Evolutionary conservation across 139 green algal genomes (phyloP).

Genomic region (Chlamydomonas incerta): DNA sequence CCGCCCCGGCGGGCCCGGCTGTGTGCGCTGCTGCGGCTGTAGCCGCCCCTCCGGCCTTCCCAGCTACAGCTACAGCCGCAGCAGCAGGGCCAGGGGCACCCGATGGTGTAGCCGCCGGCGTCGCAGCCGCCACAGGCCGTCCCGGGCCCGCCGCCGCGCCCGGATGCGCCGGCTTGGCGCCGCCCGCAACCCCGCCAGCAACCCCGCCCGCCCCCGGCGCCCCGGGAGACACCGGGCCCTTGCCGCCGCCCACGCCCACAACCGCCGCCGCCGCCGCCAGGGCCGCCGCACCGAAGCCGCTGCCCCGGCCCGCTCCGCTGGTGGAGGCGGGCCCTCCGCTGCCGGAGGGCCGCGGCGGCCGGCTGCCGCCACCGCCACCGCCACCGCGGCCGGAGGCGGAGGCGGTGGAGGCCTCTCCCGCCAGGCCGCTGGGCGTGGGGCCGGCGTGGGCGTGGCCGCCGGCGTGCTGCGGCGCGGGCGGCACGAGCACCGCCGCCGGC

Average conservation of each 20-base stretch:
- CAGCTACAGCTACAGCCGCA: too few relatives aligned
- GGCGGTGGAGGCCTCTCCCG: background rate
- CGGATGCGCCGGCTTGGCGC: too few relatives aligned
- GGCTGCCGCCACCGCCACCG: too few relatives aligned
- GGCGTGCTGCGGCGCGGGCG: background rate
- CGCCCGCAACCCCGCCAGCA: too few relatives aligned
- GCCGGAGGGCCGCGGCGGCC: slow-evolving; percentile 19
- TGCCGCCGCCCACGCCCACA: background rate
- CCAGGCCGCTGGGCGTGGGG: background rate
- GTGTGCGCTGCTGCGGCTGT: too few relatives aligned
- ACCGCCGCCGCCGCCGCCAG: background rate
- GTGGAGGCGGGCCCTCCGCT: background rate
- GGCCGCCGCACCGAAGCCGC: background rate
- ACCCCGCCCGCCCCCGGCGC: too few relatives aligned
- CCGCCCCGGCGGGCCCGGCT: too few relatives aligned
- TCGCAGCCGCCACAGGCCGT: background rate
- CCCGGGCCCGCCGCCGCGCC: too few relatives aligned
- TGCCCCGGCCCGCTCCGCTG: background rate
- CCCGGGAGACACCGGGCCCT: too few relatives aligned
- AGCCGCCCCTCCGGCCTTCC: background rate
- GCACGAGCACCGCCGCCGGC: background rate
- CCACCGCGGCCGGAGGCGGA: background rate
- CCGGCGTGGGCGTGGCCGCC: too few relatives aligned
- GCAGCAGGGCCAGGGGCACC: too few relatives aligned
- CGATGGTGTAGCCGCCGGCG: too few relatives aligned